Evolutionary conservation across 257 asterid species (phyloP), one percentile per base, ranked within the genome.

Genomic region (Parsonsia alboflavescens): DNA sequence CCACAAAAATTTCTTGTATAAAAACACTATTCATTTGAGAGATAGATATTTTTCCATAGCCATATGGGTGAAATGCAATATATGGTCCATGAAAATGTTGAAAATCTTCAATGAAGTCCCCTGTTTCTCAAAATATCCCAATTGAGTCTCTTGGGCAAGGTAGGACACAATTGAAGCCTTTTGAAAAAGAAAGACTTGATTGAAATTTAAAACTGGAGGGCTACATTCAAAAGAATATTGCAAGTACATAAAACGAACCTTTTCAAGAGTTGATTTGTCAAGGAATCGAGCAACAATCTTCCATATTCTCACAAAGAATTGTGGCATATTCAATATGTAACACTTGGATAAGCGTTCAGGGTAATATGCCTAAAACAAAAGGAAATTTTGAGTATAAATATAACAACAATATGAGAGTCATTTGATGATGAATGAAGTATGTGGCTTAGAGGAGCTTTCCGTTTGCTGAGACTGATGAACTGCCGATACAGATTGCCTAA

Each of bases 241-340:
- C 0, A 19, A 19, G 74, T 10, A 19, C 10, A 59, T n/a, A n/a
- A n/a, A n/a, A n/a, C n/a, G n/a, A n/a, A n/a, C n/a, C n/a, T n/a
- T n/a, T n/a, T n/a, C n/a, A n/a, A n/a, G n/a, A n/a, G 93, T 92
- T 75, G 89, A 87, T 75, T 88, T 88, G 68, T 92, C 96, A 41
- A 90, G 86, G 67, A 88, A 87, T 73, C 87, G 88, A 10, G 92
- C 89, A 78, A 92, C 73, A 21, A 89, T 48, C 83, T 71, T 88
- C 97, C 97, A 90, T 22, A 89, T 79, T 16, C 86, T 76, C 64
- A 86, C 96, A 73, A 92, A 90, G 81, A 92, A 90, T 16, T 85
- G 85, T 1, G 96, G 96, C 96, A 92, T 89, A 81, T 90, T 73
- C 54, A 89, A 65, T 10, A 90, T 63, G 85, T 87, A 92, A 19